These are phyloP conservation scores for Tuber brumale DNA, from an alignment of 495 filamentous ascomycete species.

Conservation along the genomic window DNA sequence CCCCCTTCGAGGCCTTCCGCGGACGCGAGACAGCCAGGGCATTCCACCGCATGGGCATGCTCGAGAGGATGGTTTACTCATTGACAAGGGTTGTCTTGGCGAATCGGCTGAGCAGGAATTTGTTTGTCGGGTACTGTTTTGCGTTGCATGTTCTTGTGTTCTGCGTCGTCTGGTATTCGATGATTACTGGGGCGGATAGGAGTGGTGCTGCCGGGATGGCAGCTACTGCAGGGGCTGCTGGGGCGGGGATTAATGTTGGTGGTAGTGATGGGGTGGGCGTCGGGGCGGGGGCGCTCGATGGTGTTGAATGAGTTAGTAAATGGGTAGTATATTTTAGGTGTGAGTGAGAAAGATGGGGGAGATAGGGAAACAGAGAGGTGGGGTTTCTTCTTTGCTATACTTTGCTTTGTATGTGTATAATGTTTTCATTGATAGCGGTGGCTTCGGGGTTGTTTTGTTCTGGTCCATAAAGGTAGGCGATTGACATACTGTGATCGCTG, in stretches of 20 bases:
- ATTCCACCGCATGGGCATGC: constrained; percentile 89
- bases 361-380: not conserved
- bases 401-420: not conserved
- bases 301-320: constrained; percentile 16
- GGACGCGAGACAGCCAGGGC: constrained; percentile 85
- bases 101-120: constrained; percentile 78
- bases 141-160: constrained; percentile 83
- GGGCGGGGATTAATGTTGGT: constrained; percentile 4
- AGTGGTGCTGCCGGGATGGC: constrained; percentile 43
- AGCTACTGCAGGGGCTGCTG: constrained; percentile 16
- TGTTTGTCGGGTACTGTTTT: constrained; percentile 93
- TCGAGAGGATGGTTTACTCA: constrained; percentile 83
- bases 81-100: constrained; percentile 86
- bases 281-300: constrained; percentile 28
- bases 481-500: not conserved
- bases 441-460: not conserved
- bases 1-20: constrained; percentile 89
- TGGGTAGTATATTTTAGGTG: not conserved
- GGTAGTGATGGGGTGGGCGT: constrained; percentile 16
- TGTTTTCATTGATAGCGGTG: not conserved
- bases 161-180: constrained; percentile 75
- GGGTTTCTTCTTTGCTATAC: not conserved
- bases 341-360: not conserved
- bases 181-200: constrained; percentile 45
- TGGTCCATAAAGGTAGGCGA: not conserved